A percentile compares a stretch with the other conserved stretches of the same genome.
phyloP scores from a whole-genome alignment of 1,284 basidiomycete genomes.

The Cryptococcus deneoformans region DNA sequence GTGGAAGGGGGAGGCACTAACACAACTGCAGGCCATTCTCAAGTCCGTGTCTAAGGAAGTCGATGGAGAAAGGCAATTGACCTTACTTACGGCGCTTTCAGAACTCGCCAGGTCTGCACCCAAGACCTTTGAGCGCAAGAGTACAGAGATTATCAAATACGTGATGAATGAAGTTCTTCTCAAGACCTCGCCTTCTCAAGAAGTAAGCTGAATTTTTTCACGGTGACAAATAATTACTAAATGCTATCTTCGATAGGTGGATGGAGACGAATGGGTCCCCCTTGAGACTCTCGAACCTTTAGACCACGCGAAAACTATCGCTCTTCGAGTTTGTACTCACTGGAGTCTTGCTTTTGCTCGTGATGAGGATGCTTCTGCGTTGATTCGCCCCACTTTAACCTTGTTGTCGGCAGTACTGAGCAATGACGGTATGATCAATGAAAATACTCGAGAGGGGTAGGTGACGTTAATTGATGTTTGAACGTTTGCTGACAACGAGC shows the following conservation, averaged over 20 bases:
- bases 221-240: not conserved
- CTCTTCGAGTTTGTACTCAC: slow-evolving; percentile 74
- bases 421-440: slow-evolving; percentile 62
- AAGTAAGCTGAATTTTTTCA: slow-evolving; percentile 48
- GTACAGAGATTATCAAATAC: slow-evolving; percentile 67
- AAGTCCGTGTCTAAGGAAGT: slow-evolving; percentile 54
- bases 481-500: not conserved
- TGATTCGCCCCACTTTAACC: slow-evolving; percentile 69
- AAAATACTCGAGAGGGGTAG: slow-evolving; percentile 64
- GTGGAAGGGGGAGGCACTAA: not conserved
- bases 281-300: slow-evolving; percentile 57
- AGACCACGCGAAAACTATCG: slow-evolving; percentile 64
- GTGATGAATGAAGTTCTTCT: slow-evolving; percentile 71
- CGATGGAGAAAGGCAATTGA: slow-evolving; percentile 57
- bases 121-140: slow-evolving; percentile 70
- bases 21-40: slow-evolving; percentile 40
- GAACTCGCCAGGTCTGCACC: slow-evolving; percentile 71
- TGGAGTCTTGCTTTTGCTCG: slow-evolving; percentile 67
- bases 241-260: slow-evolving; percentile 46
- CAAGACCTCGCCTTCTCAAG: slow-evolving; percentile 53
- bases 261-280: slow-evolving; percentile 66
- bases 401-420: slow-evolving; percentile 68
- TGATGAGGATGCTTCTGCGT: slow-evolving; percentile 60
- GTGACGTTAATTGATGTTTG: slow-evolving; percentile 27
- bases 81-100: slow-evolving; percentile 67